Base-by-base conservation (phyloP, 2,329 filamentous ascomycete genomes). In the Knufia fluminis region DNA sequence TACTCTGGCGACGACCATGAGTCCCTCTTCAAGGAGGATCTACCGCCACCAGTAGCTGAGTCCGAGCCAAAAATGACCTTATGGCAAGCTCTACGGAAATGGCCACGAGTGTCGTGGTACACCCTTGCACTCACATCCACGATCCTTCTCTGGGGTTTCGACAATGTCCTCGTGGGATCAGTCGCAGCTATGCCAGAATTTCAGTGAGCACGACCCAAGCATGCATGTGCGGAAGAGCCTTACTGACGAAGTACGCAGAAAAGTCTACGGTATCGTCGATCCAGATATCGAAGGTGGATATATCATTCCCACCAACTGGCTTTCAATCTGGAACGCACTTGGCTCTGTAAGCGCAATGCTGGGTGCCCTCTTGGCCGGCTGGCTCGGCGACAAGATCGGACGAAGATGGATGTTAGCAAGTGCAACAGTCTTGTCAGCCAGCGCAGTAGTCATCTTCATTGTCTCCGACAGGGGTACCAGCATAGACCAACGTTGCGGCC, bases 271-370 rank as follows among this genome's bases (percentile, higher is more conserved):
- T n/a, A n/a, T n/a, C n/a, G n/a, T n/a, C n/a, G n/a, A n/a, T n/a
- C n/a, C n/a, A n/a, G n/a, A n/a, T n/a, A n/a, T n/a, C 59, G 17
- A 52, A 56, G 1, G 59, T 62, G 33, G 50, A 63, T 62, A 62
- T 35, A 71, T 67, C 33, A 64, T 70, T 17, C 70, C 71, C 0
- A 68, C 68, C 1, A 58, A 66, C 17, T 73, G 71, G 71, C 61
- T 73, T 6, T 66, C 68, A 1, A 60, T 74, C 12, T 73, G 71
- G 71, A 68, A 66, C 38, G 66, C 68, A 19, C 60, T 66, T 4
- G 64, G 64, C 20, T 65, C 67, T 0, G 55, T 71, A 12, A 68
- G 68, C 1, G 61, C 64, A 36, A 63, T 70, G 46, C 43, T 66
- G n/a, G 70, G 70, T 2, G 61, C 68, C 1, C 50, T 65, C 4